phyloP scores from a whole-genome alignment of 306 rosid genomes.

The Neltuma alba region DNA sequence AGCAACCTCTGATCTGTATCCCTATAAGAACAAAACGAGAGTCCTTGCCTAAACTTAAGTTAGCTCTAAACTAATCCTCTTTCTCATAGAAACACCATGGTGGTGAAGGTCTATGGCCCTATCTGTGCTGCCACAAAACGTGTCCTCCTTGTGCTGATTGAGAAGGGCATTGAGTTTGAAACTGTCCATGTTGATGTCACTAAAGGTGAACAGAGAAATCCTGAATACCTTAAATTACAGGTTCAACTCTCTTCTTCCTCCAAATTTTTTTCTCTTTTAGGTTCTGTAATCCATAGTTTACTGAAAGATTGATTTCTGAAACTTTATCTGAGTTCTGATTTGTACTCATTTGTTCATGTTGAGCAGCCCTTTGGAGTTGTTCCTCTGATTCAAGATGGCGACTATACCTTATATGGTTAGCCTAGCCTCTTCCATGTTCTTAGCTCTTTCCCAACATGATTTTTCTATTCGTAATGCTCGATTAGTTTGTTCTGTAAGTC shows the following conservation, averaged over 20 bases:
- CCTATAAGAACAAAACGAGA: neutral
- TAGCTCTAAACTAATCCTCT: neutral
- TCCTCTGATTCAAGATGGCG: no score
- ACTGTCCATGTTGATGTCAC: no score
- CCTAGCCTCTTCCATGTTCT: neutral
- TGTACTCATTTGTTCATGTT: no score
- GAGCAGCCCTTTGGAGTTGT: no score
- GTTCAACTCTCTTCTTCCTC: neutral
- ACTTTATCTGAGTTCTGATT: neutral
- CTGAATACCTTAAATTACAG: conserved; percentile 37
- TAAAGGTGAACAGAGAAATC: conserved; percentile 28
- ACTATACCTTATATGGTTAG: conserved; percentile 37
- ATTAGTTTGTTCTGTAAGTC: no score
- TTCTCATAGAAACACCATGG: conserved; percentile 7
- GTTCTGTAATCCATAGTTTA: no score
- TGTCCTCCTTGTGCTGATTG: no score
- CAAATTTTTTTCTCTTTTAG: no score
- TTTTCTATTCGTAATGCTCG: no score
- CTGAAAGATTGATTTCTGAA: neutral
- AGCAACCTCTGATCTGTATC: no score
- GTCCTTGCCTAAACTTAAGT: neutral
- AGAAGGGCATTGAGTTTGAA: no score
- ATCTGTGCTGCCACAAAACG: conserved; percentile 17
- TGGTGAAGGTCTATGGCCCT: conserved; percentile 41
- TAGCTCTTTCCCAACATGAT: no score